Conservation (phyloP, 257 asterid genomes). For the Gynochthodes officinalis region DNA sequence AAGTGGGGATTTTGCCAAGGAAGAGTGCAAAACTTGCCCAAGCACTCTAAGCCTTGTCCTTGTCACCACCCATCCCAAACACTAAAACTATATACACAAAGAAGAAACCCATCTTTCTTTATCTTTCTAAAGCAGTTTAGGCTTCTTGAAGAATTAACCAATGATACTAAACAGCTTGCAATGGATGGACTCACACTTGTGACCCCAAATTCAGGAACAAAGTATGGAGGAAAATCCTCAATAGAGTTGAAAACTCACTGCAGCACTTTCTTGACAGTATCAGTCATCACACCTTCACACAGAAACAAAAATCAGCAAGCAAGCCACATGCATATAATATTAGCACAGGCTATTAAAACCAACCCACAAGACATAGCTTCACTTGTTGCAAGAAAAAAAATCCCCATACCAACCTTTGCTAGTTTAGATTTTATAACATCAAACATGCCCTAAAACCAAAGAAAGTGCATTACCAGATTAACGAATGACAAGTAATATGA, state of each 20-base stretch:
- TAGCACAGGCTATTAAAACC: background rate
- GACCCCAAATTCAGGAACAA: background rate
- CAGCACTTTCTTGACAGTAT: conserved; percentile 50
- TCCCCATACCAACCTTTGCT: conserved; percentile 61
- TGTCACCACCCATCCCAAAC: background rate
- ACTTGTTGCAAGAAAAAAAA: conserved; percentile 70
- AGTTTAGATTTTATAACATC: conserved; percentile 59
- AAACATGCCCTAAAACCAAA: conserved; percentile 47
- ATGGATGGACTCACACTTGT: background rate
- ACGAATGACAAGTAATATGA: too few species aligned
- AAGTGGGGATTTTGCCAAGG: background rate
- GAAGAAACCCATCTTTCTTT: background rate
- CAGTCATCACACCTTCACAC: conserved; percentile 56
- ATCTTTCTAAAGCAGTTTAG: background rate
- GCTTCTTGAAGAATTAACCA: background rate
- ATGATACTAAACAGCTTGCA: background rate
- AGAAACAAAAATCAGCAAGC: conserved; percentile 4
- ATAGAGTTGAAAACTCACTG: conserved; percentile 20
- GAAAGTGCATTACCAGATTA: background rate
- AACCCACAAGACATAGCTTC: conserved; percentile 41
- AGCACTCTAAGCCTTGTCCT: background rate
- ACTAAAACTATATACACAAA: background rate
- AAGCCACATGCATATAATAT: background rate
- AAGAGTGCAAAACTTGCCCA: too few species aligned
- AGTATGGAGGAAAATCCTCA: background rate